Evolutionary conservation across 2,329 filamentous ascomycete species (phyloP), one percentile per base, ranked within the genome.

Genomic region (Xylariomycetidae sp.): DNA sequence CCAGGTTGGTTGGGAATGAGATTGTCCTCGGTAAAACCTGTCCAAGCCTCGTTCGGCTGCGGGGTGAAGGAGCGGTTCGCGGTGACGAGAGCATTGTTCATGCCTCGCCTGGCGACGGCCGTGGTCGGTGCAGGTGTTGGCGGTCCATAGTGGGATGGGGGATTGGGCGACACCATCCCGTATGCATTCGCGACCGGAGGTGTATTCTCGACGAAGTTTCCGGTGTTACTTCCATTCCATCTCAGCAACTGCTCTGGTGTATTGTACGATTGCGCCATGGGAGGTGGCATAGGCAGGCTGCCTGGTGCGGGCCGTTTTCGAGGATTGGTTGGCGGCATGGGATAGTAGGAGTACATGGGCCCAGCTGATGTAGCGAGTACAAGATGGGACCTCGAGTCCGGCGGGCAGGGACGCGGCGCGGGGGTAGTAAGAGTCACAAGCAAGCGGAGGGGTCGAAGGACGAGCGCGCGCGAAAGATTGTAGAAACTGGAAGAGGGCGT

Each of bases 101-200:
- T 65, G 38, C 68, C 61, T 48, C 70, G 59, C 42, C 69, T 64
- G 42, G 78, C 65, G 46, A 77, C 61, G 6, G 68, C 65, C 37
- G 68, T 71, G 40, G 65, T 70, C 32, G 66, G 57, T 14, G 59
- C 43, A 32, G 58, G 39, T 34, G 45, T 25, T 41, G 39, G 25
- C 37, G 43, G 46, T 49, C 44, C 47, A 42, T 44, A 57, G 56
- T 47, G 61, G 39, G 55, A 38, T 25, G 63, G 52, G 23, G 58
- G 50, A 20, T 48, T 41, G 29, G 54, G 37, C 18, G 49, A 42
- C 27, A 57, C 43, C 31, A 55, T 45, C 33, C 43, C 50, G 27
- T 47, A 57, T 6, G 53, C 41, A 39, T 64, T 62, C 19, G 57
- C 40, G 34, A 48, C 56, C 34, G 52, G 53, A 25, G 52, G 35